Conservation (phyloP, 257 asterid species). For the Solanum appendiculatum region DNA sequence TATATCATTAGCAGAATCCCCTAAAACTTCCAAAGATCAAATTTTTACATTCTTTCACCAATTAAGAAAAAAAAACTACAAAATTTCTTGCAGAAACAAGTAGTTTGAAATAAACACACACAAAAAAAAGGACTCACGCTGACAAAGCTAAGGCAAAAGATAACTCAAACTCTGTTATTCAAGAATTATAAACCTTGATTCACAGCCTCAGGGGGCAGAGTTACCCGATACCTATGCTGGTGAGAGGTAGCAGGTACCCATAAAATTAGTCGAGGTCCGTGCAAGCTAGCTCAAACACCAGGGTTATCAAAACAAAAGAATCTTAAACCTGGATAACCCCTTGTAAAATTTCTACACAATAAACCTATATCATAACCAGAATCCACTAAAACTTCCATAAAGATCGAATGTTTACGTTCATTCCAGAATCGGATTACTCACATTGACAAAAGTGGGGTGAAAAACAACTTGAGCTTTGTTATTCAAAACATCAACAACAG, state of each 20-base stretch:
- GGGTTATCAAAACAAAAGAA: background rate
- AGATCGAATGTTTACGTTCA: background rate
- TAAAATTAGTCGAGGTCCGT: background rate
- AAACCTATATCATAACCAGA: background rate
- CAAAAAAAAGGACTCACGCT: slow-evolving; percentile 6
- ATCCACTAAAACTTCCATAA: background rate
- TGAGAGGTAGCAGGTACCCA: background rate
- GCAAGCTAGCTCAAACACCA: background rate
- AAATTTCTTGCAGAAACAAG: background rate
- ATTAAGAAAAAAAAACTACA: background rate
- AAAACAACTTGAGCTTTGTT: slow-evolving; percentile 59
- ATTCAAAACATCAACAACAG: slow-evolving; percentile 68
- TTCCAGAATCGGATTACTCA: slow-evolving; percentile 13
- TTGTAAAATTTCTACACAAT: background rate
- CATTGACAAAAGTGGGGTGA: slow-evolving; percentile 44
- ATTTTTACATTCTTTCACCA: background rate
- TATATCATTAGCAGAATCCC: background rate
- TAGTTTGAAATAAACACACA: background rate
- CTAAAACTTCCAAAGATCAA: background rate
- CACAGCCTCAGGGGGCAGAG: background rate
- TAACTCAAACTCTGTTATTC: slow-evolving; percentile 50
- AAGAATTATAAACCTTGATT: background rate
- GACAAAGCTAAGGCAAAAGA: slow-evolving; percentile 20
- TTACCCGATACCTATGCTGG: background rate
- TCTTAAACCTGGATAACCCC: background rate